Evolutionary conservation across 257 asterid genomes (phyloP).

Genomic region (Jasminum sambac): DNA sequence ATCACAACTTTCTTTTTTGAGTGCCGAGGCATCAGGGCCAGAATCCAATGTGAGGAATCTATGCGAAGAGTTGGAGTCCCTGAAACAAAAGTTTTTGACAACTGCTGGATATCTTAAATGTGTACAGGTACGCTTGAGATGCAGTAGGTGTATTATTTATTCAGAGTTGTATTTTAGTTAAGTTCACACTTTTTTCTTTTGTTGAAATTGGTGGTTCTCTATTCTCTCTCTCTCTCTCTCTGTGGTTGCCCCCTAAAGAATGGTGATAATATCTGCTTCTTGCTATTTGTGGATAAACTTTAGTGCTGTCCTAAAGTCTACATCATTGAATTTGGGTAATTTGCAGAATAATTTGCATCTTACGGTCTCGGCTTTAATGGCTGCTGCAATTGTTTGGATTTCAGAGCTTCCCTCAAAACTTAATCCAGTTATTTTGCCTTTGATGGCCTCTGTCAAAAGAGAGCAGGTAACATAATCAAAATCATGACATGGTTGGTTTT

Average conservation of each 20-base stretch:
- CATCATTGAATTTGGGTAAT: constrained; percentile 33
- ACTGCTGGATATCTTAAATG: constrained; percentile 97
- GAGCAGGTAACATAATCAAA: constrained; percentile 67
- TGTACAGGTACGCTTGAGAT: constrained; percentile 66
- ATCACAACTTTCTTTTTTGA: constrained; percentile 55
- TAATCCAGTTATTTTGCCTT: constrained; percentile 85
- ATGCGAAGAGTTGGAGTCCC: constrained; percentile 80
- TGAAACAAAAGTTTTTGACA: constrained; percentile 80
- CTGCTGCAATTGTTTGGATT: constrained; percentile 97
- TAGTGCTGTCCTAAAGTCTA: constrained; percentile 24
- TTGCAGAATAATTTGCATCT: constrained; percentile 87
- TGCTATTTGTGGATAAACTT: constrained; percentile 5
- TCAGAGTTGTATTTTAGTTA: background rate
- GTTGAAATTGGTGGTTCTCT: background rate
- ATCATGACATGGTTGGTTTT: constrained; percentile 3
- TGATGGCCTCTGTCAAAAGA: constrained; percentile 90
- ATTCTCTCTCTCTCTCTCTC: too few species aligned
- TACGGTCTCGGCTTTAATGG: constrained; percentile 87
- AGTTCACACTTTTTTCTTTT: constrained; percentile 8
- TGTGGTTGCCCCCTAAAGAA: too few species aligned
- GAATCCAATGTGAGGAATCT: constrained; percentile 56
- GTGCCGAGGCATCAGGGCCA: constrained; percentile 41
- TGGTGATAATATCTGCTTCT: constrained; percentile 4
- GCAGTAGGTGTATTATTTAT: constrained; percentile 14
- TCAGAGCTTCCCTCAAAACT: constrained; percentile 88